Conservation (phyloP, 441 rosid species). For the Corymbia calophylla region DNA sequence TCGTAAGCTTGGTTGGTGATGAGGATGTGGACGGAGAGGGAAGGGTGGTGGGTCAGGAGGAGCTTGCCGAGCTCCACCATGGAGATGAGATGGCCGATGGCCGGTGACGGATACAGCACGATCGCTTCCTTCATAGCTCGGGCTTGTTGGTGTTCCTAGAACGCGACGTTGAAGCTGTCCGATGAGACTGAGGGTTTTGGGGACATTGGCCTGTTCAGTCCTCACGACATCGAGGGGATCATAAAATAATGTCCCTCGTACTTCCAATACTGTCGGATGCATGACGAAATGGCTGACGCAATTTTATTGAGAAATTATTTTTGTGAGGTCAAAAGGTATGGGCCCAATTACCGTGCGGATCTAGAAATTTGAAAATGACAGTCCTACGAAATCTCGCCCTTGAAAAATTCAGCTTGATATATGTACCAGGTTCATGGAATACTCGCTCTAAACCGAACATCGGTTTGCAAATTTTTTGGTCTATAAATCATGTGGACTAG, state of each 20-base stretch:
- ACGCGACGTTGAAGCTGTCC: neutral
- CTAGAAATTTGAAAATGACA: neutral
- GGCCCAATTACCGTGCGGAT: neutral
- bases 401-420: neutral
- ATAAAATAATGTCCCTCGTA: neutral
- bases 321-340: neutral
- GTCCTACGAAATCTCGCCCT: neutral
- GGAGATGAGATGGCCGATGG: neutral
- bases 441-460: too few relatives aligned
- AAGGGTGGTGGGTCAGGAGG: neutral
- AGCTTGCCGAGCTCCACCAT: neutral
- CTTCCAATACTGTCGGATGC: neutral
- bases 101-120: neutral
- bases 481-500: neutral
- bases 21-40: neutral
- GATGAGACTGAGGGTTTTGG: neutral
- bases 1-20: conserved; percentile 5
- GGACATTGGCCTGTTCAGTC: neutral
- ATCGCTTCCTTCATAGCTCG: neutral
- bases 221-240: neutral
- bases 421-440: neutral
- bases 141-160: neutral
- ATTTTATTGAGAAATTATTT: neutral
- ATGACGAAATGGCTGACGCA: neutral
- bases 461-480: neutral